Evolutionary conservation across 1,284 basidiomycete genomes (phyloP), one percentile per base, ranked within the genome.

Genomic region (Inonotus obliquus): DNA sequence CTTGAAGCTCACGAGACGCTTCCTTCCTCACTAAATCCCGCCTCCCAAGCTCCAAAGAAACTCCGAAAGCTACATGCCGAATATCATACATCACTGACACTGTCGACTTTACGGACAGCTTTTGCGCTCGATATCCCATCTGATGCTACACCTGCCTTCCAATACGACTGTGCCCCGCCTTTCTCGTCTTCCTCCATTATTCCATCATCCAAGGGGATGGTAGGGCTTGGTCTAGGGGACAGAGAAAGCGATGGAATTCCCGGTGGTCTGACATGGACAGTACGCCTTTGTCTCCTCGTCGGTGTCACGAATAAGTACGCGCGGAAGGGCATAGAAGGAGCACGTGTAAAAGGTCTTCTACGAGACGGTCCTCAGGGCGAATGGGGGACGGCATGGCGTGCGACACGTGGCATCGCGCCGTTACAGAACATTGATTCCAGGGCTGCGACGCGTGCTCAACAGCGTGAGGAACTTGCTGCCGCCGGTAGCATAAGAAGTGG

Each of bases 71-170:
- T 91, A 1, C 92, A 96, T 69, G 91, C 92, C 0, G 93, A 96
- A 70, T 85, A 92, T 63, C 86, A 92, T 67, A 80, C 86, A 0
- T 85, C 89, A 4, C 86, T 92, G 69, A 84, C 88, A 1, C 74
- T 86, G 9, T 83, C 87, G 53, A 85, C 86, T 0, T 77, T 86
- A 1, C 85, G 93, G 32, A 85, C 89, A 41, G 86, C 89, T 0
- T 96, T 96, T 74, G 80, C 88, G 5, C 82, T 97, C 1, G 92
- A 94, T 69, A 95, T 97, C 61, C 94, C 94, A 0, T 85, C 86
- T 1, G 94, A 96, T 65, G 92, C 88, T 0, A 90, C 89, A 58
- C 94, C 94, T 0, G 89, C 86, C 0, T 96, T 96, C 72, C 74
- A 86, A 70, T 74, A 86, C 1, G 71, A 75, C 49, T 71, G 85